phyloP scores from a whole-genome alignment of 2,329 filamentous ascomycete genomes.

The Fonsecaea pugnacius region DNA sequence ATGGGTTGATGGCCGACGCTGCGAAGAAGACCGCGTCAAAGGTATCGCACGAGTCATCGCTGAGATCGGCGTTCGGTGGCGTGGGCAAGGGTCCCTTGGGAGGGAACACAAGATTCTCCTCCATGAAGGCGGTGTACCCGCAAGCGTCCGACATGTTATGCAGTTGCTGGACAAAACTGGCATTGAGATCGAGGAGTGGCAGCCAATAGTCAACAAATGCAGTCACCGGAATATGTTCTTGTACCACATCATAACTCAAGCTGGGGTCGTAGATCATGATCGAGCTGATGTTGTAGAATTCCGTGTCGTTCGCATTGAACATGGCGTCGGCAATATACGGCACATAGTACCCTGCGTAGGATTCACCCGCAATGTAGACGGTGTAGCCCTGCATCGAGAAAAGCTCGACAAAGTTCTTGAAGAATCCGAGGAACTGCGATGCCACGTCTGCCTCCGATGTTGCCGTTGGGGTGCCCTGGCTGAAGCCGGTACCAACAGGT shows the following conservation, averaged over 20 bases:
- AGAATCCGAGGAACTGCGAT: conserved; percentile 75
- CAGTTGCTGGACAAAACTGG: conserved; percentile 48
- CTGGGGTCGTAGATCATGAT: conserved; percentile 75
- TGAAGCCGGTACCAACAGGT: conserved; percentile 68
- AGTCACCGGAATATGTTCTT: conserved; percentile 52
- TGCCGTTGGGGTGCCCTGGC: conserved; percentile 66
- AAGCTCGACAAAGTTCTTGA: conserved; percentile 74
- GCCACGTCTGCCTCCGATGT: conserved; percentile 70
- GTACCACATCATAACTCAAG: conserved; percentile 59
- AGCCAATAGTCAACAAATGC: conserved; percentile 49
- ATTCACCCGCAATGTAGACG: conserved; percentile 68
- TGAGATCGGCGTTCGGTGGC: conserved; percentile 52
- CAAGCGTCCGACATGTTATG: conserved; percentile 50
- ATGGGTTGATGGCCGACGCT: conserved; percentile 67
- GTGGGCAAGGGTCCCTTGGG: conserved; percentile 64
- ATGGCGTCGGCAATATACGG: conserved; percentile 76
- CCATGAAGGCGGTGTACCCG: conserved; percentile 52
- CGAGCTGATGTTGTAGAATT: conserved; percentile 69
- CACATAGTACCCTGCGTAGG: conserved; percentile 63
- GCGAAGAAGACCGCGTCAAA: conserved; percentile 62
- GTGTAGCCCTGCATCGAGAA: conserved; percentile 71
- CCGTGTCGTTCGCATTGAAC: conserved; percentile 68
- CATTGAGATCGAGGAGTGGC: conserved; percentile 53
- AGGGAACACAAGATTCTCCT: conserved; percentile 68
- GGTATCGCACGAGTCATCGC: conserved; percentile 60